Conservation (phyloP, 163 green algal genomes). For the Coccomyxa subellipsoidea region DNA sequence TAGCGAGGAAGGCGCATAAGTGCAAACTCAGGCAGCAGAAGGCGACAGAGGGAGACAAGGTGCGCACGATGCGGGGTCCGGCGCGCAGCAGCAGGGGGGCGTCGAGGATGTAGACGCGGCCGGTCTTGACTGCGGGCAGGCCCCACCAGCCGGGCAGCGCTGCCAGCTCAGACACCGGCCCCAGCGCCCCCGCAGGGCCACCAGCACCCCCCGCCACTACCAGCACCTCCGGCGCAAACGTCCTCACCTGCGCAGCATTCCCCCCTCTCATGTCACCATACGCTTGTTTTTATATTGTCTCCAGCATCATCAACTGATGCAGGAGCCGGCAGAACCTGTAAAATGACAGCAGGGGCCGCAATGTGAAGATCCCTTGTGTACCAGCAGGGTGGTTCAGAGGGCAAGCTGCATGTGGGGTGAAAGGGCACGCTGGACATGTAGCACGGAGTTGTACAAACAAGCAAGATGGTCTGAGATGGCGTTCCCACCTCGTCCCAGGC, state of each 20-base stretch:
- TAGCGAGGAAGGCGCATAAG: too few species aligned
- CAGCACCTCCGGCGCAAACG: slow-evolving; percentile 64
- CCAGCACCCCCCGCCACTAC: slow-evolving; percentile 42
- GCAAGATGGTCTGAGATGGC: neutral
- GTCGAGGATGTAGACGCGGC: slow-evolving; percentile 70
- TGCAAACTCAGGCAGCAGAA: too few species aligned
- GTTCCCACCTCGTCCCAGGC: slow-evolving; percentile 55
- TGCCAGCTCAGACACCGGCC: slow-evolving; percentile 52
- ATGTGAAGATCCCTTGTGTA: too few species aligned
- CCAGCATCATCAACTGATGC: neutral
- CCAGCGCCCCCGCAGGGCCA: slow-evolving; percentile 15
- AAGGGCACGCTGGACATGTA: neutral
- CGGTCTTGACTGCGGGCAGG: slow-evolving; percentile 78
- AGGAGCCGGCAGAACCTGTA: too few species aligned
- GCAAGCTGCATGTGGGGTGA: too few species aligned
- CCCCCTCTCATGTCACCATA: too few species aligned
- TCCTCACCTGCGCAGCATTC: slow-evolving; percentile 42
- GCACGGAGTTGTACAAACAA: neutral
- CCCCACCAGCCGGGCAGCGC: slow-evolving; percentile 81
- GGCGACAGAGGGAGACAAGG: too few species aligned
- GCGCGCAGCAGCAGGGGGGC: slow-evolving; percentile 40
- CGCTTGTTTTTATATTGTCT: too few species aligned
- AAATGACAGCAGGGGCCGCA: too few species aligned
- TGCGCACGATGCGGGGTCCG: slow-evolving; percentile 29
- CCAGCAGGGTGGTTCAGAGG: too few species aligned